A percentile compares a stretch with the other conserved stretches of the same genome.
Conservation (phyloP, 164 flowering plant genomes). For the Berberis thunbergii region DNA sequence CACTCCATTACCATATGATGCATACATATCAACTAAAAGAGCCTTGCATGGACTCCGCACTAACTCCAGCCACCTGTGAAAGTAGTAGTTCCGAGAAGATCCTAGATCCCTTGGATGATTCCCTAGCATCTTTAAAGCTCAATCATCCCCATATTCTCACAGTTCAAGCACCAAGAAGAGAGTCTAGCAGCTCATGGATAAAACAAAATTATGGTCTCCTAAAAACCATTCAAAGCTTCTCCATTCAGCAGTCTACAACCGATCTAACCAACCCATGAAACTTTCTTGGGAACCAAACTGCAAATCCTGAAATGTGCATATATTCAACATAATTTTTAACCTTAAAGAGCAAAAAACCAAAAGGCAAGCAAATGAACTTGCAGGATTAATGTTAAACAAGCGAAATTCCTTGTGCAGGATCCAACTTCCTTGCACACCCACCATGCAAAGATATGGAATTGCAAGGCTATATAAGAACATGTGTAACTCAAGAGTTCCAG, state of each 20-base stretch:
- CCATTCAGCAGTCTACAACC: conserved; percentile 18
- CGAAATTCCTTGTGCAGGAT: neutral
- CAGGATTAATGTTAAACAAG: neutral
- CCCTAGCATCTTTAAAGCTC: too few species aligned
- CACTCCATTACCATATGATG: too few species aligned
- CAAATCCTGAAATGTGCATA: conserved; percentile 41
- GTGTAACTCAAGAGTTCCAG: too few species aligned
- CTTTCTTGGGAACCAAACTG: conserved; percentile 71
- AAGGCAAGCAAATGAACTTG: neutral
- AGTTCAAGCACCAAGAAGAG: neutral
- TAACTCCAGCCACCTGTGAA: too few species aligned
- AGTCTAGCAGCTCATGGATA: neutral
- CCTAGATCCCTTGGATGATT: too few species aligned
- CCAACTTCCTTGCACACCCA: neutral
- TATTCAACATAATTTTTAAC: too few species aligned
- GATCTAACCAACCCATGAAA: conserved; percentile 39
- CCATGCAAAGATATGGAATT: neutral
- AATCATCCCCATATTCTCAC: too few species aligned
- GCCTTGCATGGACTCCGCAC: too few species aligned
- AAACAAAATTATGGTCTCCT: conserved; percentile 17
- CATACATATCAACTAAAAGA: too few species aligned
- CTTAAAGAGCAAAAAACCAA: neutral
- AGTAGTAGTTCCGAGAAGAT: too few species aligned
- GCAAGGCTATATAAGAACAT: neutral
- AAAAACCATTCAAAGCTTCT: neutral